A percentile compares a stretch with the other conserved stretches of the same genome.
Conservation (phyloP, 1,284 basidiomycete genomes). For the Ustilago curta region DNA sequence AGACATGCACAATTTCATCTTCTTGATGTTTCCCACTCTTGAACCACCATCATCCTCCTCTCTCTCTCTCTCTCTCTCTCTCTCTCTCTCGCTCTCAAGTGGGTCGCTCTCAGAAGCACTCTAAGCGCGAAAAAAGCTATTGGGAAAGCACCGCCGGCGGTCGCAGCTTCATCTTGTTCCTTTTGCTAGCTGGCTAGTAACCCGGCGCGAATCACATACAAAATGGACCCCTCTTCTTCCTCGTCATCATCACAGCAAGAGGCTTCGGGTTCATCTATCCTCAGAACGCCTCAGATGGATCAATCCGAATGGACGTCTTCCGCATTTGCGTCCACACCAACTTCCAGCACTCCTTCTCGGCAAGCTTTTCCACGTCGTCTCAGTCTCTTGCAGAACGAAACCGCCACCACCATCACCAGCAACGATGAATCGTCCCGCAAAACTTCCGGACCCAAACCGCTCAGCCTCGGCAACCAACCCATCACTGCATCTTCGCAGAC, state of each 20-base stretch:
- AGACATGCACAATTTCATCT: too few relatives aligned
- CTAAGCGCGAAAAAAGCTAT: too few relatives aligned
- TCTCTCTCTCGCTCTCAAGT: too few relatives aligned
- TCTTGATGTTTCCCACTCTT: too few relatives aligned
- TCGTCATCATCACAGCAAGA: constrained; percentile 13
- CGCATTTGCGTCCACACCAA: constrained; percentile 3
- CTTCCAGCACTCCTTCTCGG: constrained; percentile 23
- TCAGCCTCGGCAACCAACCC: constrained; percentile 29
- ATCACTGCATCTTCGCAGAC: constrained; percentile 1
- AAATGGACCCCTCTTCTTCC: constrained; percentile 7
- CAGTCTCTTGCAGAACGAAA: constrained; percentile 31
- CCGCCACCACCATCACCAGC: constrained; percentile 10
- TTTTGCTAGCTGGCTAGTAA: constrained; percentile 35
- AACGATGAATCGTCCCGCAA: constrained; percentile 13
- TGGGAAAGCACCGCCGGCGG: constrained; percentile 26
- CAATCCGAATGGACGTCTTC: constrained; percentile 17
- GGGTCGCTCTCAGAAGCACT: not conserved
- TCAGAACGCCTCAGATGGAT: constrained; percentile 32
- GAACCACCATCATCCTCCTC: too few relatives aligned
- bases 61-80: too few relatives aligned
- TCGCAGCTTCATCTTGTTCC: constrained; percentile 16
- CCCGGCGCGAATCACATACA: not conserved
- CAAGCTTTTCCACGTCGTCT: constrained; percentile 27
- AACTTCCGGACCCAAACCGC: constrained; percentile 29
- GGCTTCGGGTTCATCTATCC: constrained; percentile 15